Evolutionary conservation across 179 eudicot genomes (phyloP), one percentile per base, ranked within the genome.

Genomic region (Amaranthus tricolor): DNA sequence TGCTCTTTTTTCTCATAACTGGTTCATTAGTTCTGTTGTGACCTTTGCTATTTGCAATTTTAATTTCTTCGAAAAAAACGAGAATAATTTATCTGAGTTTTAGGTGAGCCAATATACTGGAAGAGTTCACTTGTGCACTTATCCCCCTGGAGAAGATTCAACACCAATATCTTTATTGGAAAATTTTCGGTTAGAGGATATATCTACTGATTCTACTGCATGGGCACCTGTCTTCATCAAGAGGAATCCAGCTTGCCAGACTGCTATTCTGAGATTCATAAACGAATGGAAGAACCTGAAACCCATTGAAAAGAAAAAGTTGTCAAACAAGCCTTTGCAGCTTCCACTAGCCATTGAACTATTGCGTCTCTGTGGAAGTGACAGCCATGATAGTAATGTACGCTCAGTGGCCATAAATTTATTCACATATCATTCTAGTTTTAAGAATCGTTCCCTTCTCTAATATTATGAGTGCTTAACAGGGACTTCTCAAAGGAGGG

Each of bases 21-120:
- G 64, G 55, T 49, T 12, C n/a, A 44, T 55, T 48, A 47, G 10
- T 59, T 60, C 58, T 53, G 59, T 51, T 75, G 62, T 64, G 53
- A 57, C 50, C 10, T 45, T 17, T 62, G 7, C 54, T 48, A 12
- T 57, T 14, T 20, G 50, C 45, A 0, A 59, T 76, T 43, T 62
- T 31, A 5, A 13, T 44, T n/a, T 9, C 40, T 13, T 50, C 44
- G 62, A 49, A 6, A 58, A 13, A 56, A 74, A 9, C 66, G 51
- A 48, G 66, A 47, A 10, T 57, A 53, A 73, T 76, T 19, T 55
- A 14, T 62, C 45, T 62, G 78, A 65, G 50, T 70, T 81, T 49
- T 83, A 96, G 99, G 96, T 96, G 80, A 96, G 98, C 83, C 90
- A 86, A 73, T 89, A 96, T 79, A 96, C 98, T 64, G 96, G 96